Conservation (phyloP, 2,329 filamentous ascomycete species). For the Cercospora citrullina region DNA sequence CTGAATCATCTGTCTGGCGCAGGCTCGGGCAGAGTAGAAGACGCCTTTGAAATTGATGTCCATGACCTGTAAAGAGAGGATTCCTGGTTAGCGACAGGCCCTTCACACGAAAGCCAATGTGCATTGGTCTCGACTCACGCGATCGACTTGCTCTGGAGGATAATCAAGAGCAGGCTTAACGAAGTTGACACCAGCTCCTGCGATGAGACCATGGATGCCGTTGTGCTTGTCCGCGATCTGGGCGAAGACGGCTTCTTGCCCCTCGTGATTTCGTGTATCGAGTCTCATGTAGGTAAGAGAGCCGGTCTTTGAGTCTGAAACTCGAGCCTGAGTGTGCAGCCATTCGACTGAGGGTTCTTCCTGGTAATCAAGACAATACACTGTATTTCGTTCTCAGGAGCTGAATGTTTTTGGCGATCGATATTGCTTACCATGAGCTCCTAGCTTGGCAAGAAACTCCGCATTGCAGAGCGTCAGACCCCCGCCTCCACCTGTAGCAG, state of each 20-base stretch:
- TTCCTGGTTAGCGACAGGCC: background rate
- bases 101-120: too few species aligned
- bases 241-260: constrained; percentile 30
- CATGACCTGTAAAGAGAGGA: constrained; percentile 18
- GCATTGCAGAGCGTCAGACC: constrained; percentile 42
- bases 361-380: constrained; percentile 52
- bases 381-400: constrained; percentile 28
- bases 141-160: constrained; percentile 36
- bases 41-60: constrained; percentile 53
- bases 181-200: constrained; percentile 37
- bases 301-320: constrained; percentile 42
- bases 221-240: constrained; percentile 34
- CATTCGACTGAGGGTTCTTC: constrained; percentile 49
- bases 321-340: constrained; percentile 41
- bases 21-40: constrained; percentile 50
- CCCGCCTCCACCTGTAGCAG: constrained; percentile 32
- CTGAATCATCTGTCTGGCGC: constrained; percentile 51
- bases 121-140: background rate
- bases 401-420: background rate
- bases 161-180: constrained; percentile 35
- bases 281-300: constrained; percentile 49
- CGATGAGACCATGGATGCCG: constrained; percentile 36
- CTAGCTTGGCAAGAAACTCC: constrained; percentile 50
- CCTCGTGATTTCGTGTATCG: constrained; percentile 46
- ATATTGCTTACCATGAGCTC: constrained; percentile 44